Conservation (phyloP, 352 stramenopile species). For the Pythium angustatum region DNA sequence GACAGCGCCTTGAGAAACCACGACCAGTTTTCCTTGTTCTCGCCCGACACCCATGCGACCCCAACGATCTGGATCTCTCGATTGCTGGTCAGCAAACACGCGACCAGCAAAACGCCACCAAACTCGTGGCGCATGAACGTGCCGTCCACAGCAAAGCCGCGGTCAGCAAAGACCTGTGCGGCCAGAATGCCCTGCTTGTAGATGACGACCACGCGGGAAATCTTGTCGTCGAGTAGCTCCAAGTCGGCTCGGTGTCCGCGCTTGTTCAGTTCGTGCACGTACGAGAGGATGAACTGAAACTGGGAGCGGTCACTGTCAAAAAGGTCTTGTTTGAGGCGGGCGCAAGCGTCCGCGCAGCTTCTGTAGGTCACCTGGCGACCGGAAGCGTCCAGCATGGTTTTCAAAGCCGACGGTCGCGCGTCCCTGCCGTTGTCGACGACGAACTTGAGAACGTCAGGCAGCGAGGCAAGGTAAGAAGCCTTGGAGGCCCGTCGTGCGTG, state of each 20-base stretch:
- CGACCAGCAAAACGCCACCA: not conserved
- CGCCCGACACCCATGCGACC: too few species aligned
- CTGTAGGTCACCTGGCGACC: not conserved
- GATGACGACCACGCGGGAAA: not conserved
- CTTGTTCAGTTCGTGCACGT: not conserved
- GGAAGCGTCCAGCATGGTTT: not conserved
- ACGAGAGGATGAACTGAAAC: conserved; percentile 3
- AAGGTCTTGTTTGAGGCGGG: not conserved
- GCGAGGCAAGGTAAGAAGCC: not conserved
- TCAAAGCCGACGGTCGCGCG: not conserved
- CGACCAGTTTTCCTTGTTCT: too few species aligned
- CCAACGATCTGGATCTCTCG: too few species aligned
- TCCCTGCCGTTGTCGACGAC: too few species aligned
- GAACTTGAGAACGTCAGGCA: too few species aligned
- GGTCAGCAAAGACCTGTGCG: not conserved
- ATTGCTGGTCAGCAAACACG: too few species aligned
- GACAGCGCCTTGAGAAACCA: too few species aligned
- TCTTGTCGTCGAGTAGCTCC: too few species aligned
- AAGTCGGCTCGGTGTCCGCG: too few species aligned
- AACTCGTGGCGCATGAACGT: not conserved
- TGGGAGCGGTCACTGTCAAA: not conserved
- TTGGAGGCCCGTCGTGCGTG: not conserved
- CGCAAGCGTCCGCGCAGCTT: conserved; percentile 3
- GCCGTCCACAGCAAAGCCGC: not conserved
- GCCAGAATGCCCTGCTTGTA: not conserved